Evolutionary conservation across 2,329 filamentous ascomycete genomes (phyloP).

Genomic region (Leptodontidium sp.): DNA sequence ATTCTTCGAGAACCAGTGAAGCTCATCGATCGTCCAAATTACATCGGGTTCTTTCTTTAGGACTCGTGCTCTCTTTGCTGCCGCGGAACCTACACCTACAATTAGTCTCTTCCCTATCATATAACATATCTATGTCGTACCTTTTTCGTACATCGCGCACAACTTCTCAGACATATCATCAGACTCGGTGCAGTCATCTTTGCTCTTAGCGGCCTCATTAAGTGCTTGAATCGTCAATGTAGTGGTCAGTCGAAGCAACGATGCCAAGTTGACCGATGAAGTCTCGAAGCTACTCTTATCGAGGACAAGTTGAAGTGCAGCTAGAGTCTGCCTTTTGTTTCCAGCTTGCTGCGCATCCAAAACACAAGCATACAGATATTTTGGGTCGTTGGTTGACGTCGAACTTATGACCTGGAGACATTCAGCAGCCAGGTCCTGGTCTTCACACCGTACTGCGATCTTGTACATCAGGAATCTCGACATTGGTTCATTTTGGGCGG

Average conservation of each 20-base stretch:
- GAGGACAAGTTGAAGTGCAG: conserved; percentile 66
- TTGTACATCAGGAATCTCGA: conserved; percentile 82
- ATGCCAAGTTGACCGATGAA: conserved; percentile 64
- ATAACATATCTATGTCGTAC: conserved; percentile 43
- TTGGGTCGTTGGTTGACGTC: conserved; percentile 60
- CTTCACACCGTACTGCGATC: conserved; percentile 66
- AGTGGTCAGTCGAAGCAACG: conserved; percentile 69
- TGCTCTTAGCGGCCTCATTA: conserved; percentile 37
- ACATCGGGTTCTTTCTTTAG: conserved; percentile 43
- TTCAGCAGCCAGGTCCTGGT: conserved; percentile 65
- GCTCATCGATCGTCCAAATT: conserved; percentile 67
- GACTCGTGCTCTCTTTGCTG: conserved; percentile 53
- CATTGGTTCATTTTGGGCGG: conserved; percentile 65
- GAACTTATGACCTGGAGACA: conserved; percentile 69
- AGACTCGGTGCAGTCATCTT: neutral
- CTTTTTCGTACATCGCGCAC: conserved; percentile 61
- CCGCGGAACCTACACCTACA: conserved; percentile 34
- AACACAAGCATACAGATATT: conserved; percentile 81
- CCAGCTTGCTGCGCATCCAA: conserved; percentile 75
- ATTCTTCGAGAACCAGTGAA: conserved; percentile 86
- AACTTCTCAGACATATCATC: conserved; percentile 55
- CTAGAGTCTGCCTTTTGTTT: conserved; percentile 66
- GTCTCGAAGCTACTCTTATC: conserved; percentile 59
- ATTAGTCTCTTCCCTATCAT: neutral
- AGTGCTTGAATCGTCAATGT: conserved; percentile 56